Percentiles rank a stretch among this genome's conserved stretches.
Conservation (phyloP, 148 eudicot genomes). For the Mesembryanthemum crystallinum region DNA sequence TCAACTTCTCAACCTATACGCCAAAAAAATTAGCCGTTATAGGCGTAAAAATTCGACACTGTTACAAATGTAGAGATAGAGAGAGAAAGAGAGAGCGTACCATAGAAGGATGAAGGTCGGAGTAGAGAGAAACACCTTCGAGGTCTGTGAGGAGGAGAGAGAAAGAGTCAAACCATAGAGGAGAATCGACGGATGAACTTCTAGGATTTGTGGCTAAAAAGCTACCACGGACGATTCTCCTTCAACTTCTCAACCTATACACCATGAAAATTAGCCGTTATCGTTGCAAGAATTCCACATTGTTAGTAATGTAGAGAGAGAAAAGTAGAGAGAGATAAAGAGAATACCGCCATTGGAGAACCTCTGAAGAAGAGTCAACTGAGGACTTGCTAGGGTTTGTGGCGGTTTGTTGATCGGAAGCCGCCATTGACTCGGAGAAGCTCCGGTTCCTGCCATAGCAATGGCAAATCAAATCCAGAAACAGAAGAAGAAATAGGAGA, state of each 20-base stretch:
- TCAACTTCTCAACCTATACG: conserved; percentile 71
- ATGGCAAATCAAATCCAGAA: no score
- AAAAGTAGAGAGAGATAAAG: no score
- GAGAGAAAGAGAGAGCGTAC: conserved; percentile 38
- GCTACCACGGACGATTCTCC: no score
- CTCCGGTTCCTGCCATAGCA: no score
- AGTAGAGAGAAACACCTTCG: conserved; percentile 57
- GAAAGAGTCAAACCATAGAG: conserved; percentile 96
- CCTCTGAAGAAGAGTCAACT: no score
- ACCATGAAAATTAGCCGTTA: conserved; percentile 27
- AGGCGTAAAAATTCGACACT: not conserved
- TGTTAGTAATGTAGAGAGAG: not conserved
- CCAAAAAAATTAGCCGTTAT: not conserved
- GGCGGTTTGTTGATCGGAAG: no score
- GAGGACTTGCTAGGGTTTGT: no score
- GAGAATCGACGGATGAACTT: conserved; percentile 42
- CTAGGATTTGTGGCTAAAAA: conserved; percentile 22
- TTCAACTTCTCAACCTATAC: no score
- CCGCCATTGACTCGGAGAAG: no score
- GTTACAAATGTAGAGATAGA: not conserved
- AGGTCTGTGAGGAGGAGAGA: conserved; percentile 62
- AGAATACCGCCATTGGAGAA: no score
- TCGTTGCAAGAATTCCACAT: no score
- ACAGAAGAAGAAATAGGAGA: no score
- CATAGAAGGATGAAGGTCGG: conserved; percentile 53